These are phyloP conservation scores for Tagetes erecta DNA, from an alignment of 129 eudicot species.

Conservation along the genomic window DNA sequence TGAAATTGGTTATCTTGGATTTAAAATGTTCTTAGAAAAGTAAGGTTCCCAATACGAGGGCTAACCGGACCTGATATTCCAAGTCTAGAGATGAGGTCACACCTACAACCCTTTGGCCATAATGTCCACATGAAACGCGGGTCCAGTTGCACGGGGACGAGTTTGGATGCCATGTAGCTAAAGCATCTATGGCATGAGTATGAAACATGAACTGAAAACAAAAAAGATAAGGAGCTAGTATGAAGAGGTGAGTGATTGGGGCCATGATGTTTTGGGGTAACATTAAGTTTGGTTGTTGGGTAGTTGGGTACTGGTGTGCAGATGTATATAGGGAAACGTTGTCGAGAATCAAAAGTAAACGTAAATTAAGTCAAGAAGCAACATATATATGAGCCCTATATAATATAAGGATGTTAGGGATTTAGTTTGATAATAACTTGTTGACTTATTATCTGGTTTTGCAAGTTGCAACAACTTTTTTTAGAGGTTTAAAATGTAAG, in stretches of 20 bases:
- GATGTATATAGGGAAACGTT: no score
- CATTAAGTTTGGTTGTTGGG: no score
- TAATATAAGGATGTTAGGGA: no score
- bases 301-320: no score
- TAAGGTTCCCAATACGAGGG: conserved; percentile 58
- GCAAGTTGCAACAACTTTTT: no score
- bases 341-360: no score
- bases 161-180: conserved; percentile 53
- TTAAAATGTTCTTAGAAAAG: conserved; percentile 53
- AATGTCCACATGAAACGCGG: conserved; percentile 46
- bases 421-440: no score
- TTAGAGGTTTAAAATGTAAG: no score
- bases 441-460: no score
- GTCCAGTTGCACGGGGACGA: conserved; percentile 76
- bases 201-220: conserved; percentile 18
- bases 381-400: no score
- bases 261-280: conserved; percentile 3
- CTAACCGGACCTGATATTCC: conserved; percentile 45
- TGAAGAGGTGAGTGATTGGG: not conserved
- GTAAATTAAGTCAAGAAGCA: no score
- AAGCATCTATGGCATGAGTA: conserved; percentile 31
- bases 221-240: not conserved
- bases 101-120: conserved; percentile 41
- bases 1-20: conserved; percentile 53
- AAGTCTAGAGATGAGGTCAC: conserved; percentile 44